These are phyloP conservation scores for Ciborinia camelliae DNA, from an alignment of 2,329 filamentous ascomycete genomes.

Conservation along the genomic window DNA sequence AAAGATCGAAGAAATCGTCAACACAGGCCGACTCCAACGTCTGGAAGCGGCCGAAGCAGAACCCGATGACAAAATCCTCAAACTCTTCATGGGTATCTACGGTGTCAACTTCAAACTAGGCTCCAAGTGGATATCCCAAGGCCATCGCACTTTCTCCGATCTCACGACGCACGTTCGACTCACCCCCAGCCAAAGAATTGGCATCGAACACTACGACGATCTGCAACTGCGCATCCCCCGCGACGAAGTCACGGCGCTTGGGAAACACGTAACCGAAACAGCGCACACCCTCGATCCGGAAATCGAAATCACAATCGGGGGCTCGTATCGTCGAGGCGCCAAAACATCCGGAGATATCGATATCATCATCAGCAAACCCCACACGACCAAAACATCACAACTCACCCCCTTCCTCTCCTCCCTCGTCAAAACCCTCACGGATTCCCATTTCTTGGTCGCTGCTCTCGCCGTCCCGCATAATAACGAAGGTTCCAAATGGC, in stretches of 20 bases:
- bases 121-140: conserved; percentile 71
- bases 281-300: conserved; percentile 57
- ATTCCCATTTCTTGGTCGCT: conserved; percentile 63
- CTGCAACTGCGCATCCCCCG: conserved; percentile 77
- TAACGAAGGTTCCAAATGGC: conserved; percentile 71
- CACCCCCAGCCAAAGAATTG: conserved; percentile 67
- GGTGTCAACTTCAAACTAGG: conserved; percentile 71
- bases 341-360: conserved; percentile 77
- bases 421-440: conserved; percentile 61
- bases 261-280: conserved; percentile 56
- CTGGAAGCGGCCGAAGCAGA: conserved; percentile 69
- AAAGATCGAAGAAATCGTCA: conserved; percentile 87
- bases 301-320: conserved; percentile 71
- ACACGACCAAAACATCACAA: conserved; percentile 50
- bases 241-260: conserved; percentile 68
- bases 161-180: conserved; percentile 59
- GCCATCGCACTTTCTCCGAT: conserved; percentile 71
- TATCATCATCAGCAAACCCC: conserved; percentile 70
- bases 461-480: conserved; percentile 57
- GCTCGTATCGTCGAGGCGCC: conserved; percentile 81
- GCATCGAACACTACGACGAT: conserved; percentile 76
- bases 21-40: conserved; percentile 66
- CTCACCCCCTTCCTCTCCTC: conserved; percentile 60
- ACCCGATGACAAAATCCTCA: conserved; percentile 60
- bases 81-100: conserved; percentile 74